Base-by-base conservation (phyloP, 306 rosid genomes). In the Castanea mollissima region DNA sequence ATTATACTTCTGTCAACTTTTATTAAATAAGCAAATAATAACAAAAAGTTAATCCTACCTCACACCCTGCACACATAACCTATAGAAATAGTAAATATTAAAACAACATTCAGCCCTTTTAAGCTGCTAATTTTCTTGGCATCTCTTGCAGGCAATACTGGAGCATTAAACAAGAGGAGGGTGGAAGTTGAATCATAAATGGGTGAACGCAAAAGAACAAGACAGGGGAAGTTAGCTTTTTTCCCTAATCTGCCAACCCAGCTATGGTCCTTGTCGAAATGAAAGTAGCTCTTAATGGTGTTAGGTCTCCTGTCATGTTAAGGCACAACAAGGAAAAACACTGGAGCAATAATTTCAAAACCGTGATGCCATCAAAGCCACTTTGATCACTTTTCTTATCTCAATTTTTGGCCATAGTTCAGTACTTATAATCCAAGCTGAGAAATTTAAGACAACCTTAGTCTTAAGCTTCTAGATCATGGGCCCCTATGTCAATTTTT, bases 391-490 rank as follows among this genome's bases (percentile, higher is more conserved):
- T 3, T 13, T 49, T 13, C 16, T 49, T 49, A 49, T 23, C 18
- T 3, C 13, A 12, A 59, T 4, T 13, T 20, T 23, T 25, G 16
- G 34, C 29, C 34, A 9, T 21, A 2, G 5, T 5, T 59, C 18
- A 59, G 54, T 49, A 4, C 8, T 56, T 19, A n/a, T 60, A 64
- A 60, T 83, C 79, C 57, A 38, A 44, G 60, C 29, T 29, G 25
- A 52, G 51, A 76, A 63, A 63, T 74, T 72, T 35, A 25, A 52
- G 38, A 64, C 76, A 73, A 73, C 76, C 67, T 63, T 70, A 55
- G 74, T 77, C 56, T 10, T 52, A 54, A 83, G 75, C 73, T 86
- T 78, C 83, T 83, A 83, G 85, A 78, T 56, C 75, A 51, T 13
- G 32, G 71, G 62, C n/a, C 71, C 20, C 31, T 16, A 55, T 56